These are phyloP conservation scores for Cryptococcus depauperatus DNA, from an alignment of 1,284 basidiomycete genomes.

Conservation along the genomic window DNA sequence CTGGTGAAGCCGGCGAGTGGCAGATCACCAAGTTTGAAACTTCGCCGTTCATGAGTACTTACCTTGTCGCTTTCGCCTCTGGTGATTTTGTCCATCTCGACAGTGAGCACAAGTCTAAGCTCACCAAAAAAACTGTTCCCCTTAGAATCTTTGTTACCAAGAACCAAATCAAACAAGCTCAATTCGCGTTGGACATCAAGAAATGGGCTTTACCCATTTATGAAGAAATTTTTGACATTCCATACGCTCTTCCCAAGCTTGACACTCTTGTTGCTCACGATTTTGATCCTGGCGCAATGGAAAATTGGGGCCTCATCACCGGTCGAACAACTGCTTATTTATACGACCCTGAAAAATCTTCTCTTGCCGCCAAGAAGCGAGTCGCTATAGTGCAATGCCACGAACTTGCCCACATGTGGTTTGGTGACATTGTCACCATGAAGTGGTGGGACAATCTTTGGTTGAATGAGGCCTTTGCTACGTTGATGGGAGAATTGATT, in stretches of 20 bases:
- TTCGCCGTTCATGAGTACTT: slow-evolving; percentile 77
- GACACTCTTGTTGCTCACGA: slow-evolving; percentile 76
- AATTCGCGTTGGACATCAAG: slow-evolving; percentile 78
- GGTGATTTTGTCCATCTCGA: slow-evolving; percentile 71
- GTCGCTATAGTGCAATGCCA: slow-evolving; percentile 62
- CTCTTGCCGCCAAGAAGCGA: slow-evolving; percentile 67
- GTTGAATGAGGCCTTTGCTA: slow-evolving; percentile 72
- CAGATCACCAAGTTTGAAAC: slow-evolving; percentile 70
- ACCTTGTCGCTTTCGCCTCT: slow-evolving; percentile 85
- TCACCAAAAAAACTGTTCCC: slow-evolving; percentile 73
- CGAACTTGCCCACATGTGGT: slow-evolving; percentile 53
- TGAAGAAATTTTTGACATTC: slow-evolving; percentile 83
- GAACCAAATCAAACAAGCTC: slow-evolving; percentile 65
- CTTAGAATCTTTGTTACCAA: slow-evolving; percentile 84
- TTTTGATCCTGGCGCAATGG: slow-evolving; percentile 91
- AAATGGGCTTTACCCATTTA: slow-evolving; percentile 80
- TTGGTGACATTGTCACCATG: slow-evolving; percentile 87
- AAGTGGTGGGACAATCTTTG: slow-evolving; percentile 88
- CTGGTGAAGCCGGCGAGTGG: slow-evolving; percentile 49
- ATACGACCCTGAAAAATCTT: slow-evolving; percentile 68
- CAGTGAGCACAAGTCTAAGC: slow-evolving; percentile 67
- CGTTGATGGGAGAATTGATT: slow-evolving; percentile 76
- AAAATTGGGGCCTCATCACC: slow-evolving; percentile 92
- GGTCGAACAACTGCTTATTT: slow-evolving; percentile 78
- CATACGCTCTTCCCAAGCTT: slow-evolving; percentile 85